These are phyloP conservation scores for Tetracladium setigerum DNA, from an alignment of 495 filamentous ascomycete genomes.

Conservation along the genomic window DNA sequence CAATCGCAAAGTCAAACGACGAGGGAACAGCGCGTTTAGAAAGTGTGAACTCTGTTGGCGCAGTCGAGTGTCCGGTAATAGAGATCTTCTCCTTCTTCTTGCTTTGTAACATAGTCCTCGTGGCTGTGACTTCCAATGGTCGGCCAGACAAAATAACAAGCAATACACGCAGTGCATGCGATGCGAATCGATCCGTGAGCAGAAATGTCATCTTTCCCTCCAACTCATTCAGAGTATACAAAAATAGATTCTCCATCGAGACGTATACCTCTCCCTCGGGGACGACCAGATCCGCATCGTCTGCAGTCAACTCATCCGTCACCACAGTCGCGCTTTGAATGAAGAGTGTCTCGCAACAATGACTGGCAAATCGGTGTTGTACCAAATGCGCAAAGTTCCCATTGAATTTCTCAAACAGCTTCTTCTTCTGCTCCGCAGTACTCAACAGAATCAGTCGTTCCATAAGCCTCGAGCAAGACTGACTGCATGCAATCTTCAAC, in stretches of 20 bases:
- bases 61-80: conserved; percentile 30
- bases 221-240: conserved; percentile 73
- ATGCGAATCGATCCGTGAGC: conserved; percentile 82
- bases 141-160: conserved; percentile 79
- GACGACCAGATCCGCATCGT: conserved; percentile 11
- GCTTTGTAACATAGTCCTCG: conserved; percentile 67
- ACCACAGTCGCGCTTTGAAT: conserved; percentile 71
- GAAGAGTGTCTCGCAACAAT: conserved; percentile 94
- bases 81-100: conserved; percentile 82
- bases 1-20: conserved; percentile 65
- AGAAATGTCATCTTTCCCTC: conserved; percentile 77
- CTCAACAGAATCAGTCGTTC: conserved; percentile 84
- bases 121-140: conserved; percentile 56
- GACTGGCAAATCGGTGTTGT: conserved; percentile 91
- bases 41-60: conserved; percentile 28
- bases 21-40: conserved; percentile 58
- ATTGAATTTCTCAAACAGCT: conserved; percentile 71
- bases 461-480: conserved; percentile 89
- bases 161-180: conserved; percentile 79
- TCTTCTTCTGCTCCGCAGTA: conserved; percentile 72
- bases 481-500: conserved; percentile 88
- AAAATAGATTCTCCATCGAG: conserved; percentile 79
- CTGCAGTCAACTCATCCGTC: conserved; percentile 54
- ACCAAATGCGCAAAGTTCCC: conserved; percentile 86
- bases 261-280: conserved; percentile 30